phyloP scores from a whole-genome alignment of 2,329 filamentous ascomycete species.

The Hymenotorrendiella dingleyae region DNA sequence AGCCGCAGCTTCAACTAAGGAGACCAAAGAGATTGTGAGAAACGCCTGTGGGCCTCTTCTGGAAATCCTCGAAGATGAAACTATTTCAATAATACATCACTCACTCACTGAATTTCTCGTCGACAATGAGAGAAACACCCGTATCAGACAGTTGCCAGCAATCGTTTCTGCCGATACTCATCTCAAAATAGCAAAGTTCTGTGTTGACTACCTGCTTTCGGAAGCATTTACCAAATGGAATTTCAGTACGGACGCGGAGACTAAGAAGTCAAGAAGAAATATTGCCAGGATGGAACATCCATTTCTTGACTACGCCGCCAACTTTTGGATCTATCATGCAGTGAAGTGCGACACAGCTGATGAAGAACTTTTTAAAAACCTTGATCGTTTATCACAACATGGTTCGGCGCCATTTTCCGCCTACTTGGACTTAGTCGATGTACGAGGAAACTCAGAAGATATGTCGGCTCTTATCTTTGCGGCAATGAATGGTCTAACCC shows the following conservation, averaged over 20 bases:
- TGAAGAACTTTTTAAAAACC: not conserved
- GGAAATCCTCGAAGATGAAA: slow-evolving; percentile 39
- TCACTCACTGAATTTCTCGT: slow-evolving; percentile 41
- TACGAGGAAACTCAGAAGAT: not conserved
- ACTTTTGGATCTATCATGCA: slow-evolving; percentile 13
- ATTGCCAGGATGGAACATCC: slow-evolving; percentile 12
- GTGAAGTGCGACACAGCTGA: slow-evolving; percentile 4
- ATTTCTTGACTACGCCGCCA: slow-evolving; percentile 17
- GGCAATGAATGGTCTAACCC: slow-evolving; percentile 7
- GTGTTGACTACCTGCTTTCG: slow-evolving; percentile 5
- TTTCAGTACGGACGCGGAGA: not conserved
- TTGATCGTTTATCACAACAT: slow-evolving; percentile 7
- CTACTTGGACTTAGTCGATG: slow-evolving; percentile 6
- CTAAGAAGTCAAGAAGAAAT: too few species aligned
- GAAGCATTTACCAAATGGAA: not conserved
- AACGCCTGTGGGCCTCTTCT: slow-evolving; percentile 35
- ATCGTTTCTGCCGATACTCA: not conserved
- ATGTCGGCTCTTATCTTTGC: slow-evolving; percentile 10
- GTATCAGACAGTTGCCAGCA: not conserved
- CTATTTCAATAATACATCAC: slow-evolving; percentile 39
- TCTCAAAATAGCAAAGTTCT: not conserved
- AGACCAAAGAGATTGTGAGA: slow-evolving; percentile 19
- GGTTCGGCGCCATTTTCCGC: slow-evolving; percentile 3
- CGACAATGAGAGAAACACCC: not conserved
- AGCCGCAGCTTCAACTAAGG: not conserved